phyloP scores from a whole-genome alignment of 768 basidiomycete genomes.

The Suillus lakei region DNA sequence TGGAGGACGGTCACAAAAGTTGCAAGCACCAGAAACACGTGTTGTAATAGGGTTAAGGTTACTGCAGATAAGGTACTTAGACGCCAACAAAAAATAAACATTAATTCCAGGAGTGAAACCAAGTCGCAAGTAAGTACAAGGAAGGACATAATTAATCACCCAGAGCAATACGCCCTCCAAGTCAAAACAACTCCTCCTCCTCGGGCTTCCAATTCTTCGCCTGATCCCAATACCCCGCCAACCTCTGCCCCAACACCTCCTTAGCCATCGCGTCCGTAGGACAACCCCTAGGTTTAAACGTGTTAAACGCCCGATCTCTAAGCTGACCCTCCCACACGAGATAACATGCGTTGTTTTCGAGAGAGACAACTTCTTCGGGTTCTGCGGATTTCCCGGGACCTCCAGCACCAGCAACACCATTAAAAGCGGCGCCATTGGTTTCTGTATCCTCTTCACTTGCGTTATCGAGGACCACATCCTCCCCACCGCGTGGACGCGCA shows the following conservation, averaged over 20 bases:
- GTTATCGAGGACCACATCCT: constrained; percentile 70
- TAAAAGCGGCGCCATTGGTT: constrained; percentile 22
- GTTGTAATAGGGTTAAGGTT: constrained; percentile 13
- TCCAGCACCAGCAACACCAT: constrained; percentile 35
- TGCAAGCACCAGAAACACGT: constrained; percentile 12
- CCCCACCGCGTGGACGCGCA: constrained; percentile 75
- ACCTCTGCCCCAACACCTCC: constrained; percentile 82
- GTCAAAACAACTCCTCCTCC: constrained; percentile 74
- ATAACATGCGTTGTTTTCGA: constrained; percentile 89
- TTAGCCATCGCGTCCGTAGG: constrained; percentile 86
- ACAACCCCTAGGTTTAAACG: constrained; percentile 81
- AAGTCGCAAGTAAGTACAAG: neutral
- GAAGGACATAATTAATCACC: neutral
- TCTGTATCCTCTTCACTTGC: constrained; percentile 47
- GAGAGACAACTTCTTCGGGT: constrained; percentile 42
- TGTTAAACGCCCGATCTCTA: constrained; percentile 78
- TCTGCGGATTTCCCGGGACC: constrained; percentile 30
- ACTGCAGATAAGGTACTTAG: neutral
- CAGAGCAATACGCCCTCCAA: neutral
- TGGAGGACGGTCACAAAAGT: constrained; percentile 1
- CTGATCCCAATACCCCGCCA: constrained; percentile 94
- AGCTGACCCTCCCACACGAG: constrained; percentile 93
- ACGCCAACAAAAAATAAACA: neutral
- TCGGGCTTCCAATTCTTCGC: constrained; percentile 89
- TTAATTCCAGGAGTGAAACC: neutral